Evolutionary conservation across 2,329 filamentous ascomycete species (phyloP).

Genomic region (Pyricularia sp.): DNA sequence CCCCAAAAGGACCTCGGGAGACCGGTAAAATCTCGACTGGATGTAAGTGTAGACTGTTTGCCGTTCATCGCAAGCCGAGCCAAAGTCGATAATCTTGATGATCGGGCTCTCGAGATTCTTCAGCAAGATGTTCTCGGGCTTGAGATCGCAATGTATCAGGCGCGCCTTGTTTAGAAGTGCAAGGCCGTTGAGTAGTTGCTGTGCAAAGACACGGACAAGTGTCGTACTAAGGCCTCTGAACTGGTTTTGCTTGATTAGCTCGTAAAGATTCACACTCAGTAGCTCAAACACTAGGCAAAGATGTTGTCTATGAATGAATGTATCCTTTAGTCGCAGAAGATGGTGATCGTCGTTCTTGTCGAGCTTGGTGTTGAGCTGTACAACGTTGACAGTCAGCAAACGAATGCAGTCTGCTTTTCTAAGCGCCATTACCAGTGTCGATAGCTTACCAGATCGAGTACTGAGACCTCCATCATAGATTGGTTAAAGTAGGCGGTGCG

Average conservation of each 20-base stretch:
- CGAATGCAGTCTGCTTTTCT: not conserved
- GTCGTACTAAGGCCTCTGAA: slow-evolving; percentile 96
- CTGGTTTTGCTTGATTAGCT: slow-evolving; percentile 98
- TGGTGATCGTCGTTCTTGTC: slow-evolving; percentile 99
- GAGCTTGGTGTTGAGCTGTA: slow-evolving; percentile 88
- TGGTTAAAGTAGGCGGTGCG: slow-evolving; percentile 99
- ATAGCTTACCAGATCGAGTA: slow-evolving; percentile 71
- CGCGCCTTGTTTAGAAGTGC: slow-evolving; percentile 92
- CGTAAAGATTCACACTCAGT: slow-evolving; percentile 93
- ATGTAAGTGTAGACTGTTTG: slow-evolving; percentile 99
- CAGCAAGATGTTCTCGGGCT: slow-evolving; percentile 93
- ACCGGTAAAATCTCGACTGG: slow-evolving; percentile 95
- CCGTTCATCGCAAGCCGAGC: slow-evolving; percentile 93
- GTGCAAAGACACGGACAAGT: slow-evolving; percentile 91
- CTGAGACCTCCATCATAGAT: slow-evolving; percentile 99
- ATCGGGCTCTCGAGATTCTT: slow-evolving; percentile 99
- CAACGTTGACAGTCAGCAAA: not conserved
- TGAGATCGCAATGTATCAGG: slow-evolving; percentile 94
- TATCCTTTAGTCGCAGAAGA: slow-evolving; percentile 87
- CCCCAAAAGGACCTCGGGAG: slow-evolving; percentile 90
- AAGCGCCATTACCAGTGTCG: not conserved
- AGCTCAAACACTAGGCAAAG: slow-evolving; percentile 94
- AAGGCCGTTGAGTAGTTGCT: slow-evolving; percentile 88
- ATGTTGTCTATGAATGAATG: slow-evolving; percentile 96
- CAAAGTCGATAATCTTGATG: slow-evolving; percentile 99